Conservation (phyloP, 2,329 filamentous ascomycete species). For the Ophiocordyceps unilateralis region DNA sequence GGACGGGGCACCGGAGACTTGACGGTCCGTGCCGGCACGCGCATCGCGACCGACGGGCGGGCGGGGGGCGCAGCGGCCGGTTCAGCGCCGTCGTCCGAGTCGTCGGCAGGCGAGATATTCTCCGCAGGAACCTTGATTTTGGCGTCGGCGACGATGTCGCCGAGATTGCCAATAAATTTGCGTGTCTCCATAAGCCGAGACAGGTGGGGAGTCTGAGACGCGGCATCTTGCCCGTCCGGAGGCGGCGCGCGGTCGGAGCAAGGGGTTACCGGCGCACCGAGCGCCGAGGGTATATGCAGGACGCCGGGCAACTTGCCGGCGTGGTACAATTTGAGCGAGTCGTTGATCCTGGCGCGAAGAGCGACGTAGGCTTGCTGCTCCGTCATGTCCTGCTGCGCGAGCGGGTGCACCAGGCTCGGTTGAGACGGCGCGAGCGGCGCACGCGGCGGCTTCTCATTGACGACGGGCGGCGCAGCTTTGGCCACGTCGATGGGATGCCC, state of each 20-base stretch:
- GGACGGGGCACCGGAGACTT: constrained; percentile 35
- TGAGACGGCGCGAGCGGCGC: constrained; percentile 1
- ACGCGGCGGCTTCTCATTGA: constrained; percentile 9
- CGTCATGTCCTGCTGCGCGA: constrained; percentile 26
- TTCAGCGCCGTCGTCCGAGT: constrained; percentile 25
- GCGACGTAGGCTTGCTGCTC: constrained; percentile 33
- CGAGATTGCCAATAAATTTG: constrained; percentile 43
- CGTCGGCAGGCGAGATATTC: constrained; percentile 33
- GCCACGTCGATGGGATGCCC: constrained; percentile 57
- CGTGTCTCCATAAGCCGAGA: constrained; percentile 45
- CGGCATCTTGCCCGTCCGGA: constrained; percentile 32
- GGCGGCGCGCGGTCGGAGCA: not conserved
- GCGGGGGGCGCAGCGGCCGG: constrained; percentile 4
- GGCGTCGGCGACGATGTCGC: constrained; percentile 39
- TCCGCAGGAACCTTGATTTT: constrained; percentile 35
- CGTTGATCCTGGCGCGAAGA: constrained; percentile 34
- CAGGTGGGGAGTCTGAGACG: constrained; percentile 46
- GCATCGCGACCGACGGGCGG: constrained; percentile 29
- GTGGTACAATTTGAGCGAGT: constrained; percentile 33
- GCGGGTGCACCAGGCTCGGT: constrained; percentile 14
- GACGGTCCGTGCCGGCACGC: constrained; percentile 39
- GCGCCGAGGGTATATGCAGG: constrained; percentile 23
- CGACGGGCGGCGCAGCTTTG: constrained; percentile 6
- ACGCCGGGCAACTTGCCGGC: constrained; percentile 34
- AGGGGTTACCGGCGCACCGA: constrained; percentile 4